Base-by-base conservation (phyloP, 352 stramenopile genomes). In the Phytophthora cactorum region DNA sequence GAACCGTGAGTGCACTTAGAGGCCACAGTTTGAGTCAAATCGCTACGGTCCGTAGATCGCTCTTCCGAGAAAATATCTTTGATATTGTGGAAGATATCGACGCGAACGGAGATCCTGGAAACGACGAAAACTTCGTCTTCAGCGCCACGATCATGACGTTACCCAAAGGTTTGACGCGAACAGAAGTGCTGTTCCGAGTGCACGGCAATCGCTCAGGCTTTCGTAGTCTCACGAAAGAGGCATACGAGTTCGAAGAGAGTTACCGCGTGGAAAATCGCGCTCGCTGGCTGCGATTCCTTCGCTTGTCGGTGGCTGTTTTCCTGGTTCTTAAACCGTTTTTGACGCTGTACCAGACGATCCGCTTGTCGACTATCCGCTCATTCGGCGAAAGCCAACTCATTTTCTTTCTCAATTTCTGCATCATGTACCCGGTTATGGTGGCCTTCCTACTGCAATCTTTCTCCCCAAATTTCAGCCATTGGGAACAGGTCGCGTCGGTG, bases 101-200 rank as follows among this genome's bases (percentile, higher is more conserved):
- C 17, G 71, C 69, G 5, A 77, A 79, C 5, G 63, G 61, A 9
- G 61, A 77, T 11, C 65, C 66, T 8, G 54, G 80, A 34, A 63
- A 63, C 25, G 65, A 70, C 2, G 63, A 72, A 2, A 55, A 67
- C 11, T 25, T 57, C 2, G 45, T 43, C 4, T 79, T 75, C 38
- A 78, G 58, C 46, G 82, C 84, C 17, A 86, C 83, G 10, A 90
- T 92, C 65, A 94, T 94, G 86, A 86, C 88, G 53, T 69, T 94
- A 1, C 84, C 84, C 0, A 82, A 88, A 41, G 84, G 84, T 1
- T 67, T 94, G 47, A 94, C 86, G 34, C 80, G 84, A 12, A 85
- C 73, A 0, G 83, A 91, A 51, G 81, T 94, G 11, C 53, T 90
- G 0, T 85, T 92, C 50, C 74, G 79, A 4, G 67, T 94, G 2